Base-by-base conservation (phyloP, 1,284 basidiomycete genomes). In the Cutaneotrichosporon spelunceum region DNA sequence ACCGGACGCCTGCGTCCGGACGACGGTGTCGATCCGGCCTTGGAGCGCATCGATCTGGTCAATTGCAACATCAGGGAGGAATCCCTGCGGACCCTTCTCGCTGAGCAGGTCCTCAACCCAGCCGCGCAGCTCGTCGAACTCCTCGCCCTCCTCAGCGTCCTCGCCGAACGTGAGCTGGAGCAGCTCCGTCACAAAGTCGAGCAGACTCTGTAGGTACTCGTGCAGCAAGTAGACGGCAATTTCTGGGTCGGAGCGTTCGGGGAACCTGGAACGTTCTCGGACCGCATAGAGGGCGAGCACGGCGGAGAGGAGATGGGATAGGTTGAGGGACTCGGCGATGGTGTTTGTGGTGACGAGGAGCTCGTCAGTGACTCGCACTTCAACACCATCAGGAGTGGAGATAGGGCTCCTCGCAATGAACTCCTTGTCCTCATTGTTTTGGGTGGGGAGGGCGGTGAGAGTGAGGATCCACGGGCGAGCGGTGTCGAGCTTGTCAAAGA, bases 401-500 rank as follows among this genome's bases (percentile, higher is more conserved):
- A 66, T 57, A 24, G 64, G 60, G 59, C 66, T 68, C 34, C 69
- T 70, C 42, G 73, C 70, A 16, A 75, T 68, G 33, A 65, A 55
- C 54, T 67, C 64, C 63, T 72, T 73, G 65, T 76, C 75, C 57
- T 67, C 68, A 3, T 72, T 69, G 53, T 66, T 74, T 1, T 68
- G 71, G 3, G 54, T 59, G 9, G 76, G 73, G 21, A 78, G 57
- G 16, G 65, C 64, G 0, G 73, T 72, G 33, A 78, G 66, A 0
- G 67, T 54, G 19, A 73, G 59, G 14, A 78, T 66, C 76, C 76
- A 78, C 36, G 76, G 76, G 33, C 69, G 63, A 0, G 75, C 74
- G 27, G 69, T 64, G 21, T 76, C 71, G 33, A 78, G 69, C 56
- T 68, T 64, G 14, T 56, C 55, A 47, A 65, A 66, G 10, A 78